phyloP scores from a whole-genome alignment of 2,329 filamentous ascomycete genomes.

The Coniochaeta hoffmannii region DNA sequence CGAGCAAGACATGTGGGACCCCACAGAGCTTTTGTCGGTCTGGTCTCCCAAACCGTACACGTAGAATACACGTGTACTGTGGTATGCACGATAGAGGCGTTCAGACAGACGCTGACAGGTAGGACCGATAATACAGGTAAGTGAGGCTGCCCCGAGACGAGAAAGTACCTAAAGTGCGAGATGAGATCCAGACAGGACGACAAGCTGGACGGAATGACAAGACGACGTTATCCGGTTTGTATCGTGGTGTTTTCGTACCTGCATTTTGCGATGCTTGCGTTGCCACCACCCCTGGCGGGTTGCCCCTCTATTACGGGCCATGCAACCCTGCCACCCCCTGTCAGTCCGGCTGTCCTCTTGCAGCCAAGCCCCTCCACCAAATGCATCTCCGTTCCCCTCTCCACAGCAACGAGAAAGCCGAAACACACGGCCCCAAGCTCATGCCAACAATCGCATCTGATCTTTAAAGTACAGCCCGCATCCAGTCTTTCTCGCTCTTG shows the following conservation, averaged over 20 bases:
- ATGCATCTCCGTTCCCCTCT: not conserved
- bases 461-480: not conserved
- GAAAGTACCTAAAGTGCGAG: too few species aligned
- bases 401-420: constrained; percentile 3
- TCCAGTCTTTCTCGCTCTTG: not conserved
- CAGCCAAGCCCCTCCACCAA: not conserved
- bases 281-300: not conserved
- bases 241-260: not conserved
- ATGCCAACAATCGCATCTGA: not conserved
- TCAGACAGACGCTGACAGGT: too few species aligned
- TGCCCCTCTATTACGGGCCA: constrained; percentile 2
- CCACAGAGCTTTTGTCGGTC: not conserved
- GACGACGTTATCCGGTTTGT: too few species aligned
- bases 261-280: not conserved
- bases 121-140: too few species aligned
- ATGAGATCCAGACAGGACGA: too few species aligned
- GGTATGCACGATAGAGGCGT: too few species aligned
- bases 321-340: not conserved
- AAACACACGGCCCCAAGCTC: not conserved
- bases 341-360: not conserved
- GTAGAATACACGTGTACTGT: too few species aligned
- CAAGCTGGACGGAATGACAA: too few species aligned
- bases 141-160: too few species aligned
- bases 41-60: not conserved
- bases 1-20: not conserved